Percentiles rank a stretch among this genome's conserved stretches.
phyloP scores from a whole-genome alignment of 495 filamentous ascomycete genomes.

The Mycothermus thermophilus region DNA sequence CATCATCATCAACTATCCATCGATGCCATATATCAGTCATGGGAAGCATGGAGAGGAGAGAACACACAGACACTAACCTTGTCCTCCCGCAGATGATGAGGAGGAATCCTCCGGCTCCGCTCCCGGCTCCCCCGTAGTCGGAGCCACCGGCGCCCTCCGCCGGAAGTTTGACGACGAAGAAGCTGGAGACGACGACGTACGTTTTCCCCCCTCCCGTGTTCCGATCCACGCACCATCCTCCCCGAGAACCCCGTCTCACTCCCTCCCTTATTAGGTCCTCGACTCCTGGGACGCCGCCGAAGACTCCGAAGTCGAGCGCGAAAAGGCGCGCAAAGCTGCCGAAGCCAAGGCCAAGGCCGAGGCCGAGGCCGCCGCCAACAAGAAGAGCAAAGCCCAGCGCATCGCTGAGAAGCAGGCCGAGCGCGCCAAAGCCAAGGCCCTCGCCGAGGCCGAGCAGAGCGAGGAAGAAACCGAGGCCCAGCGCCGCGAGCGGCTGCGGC shows the following conservation, averaged over 20 bases:
- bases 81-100: conserved; percentile 32
- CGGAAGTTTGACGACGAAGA: conserved; percentile 89
- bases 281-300: conserved; percentile 97
- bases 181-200: conserved; percentile 69
- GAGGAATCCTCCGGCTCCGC: conserved; percentile 50
- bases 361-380: conserved; percentile 78
- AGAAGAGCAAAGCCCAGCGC: conserved; percentile 80
- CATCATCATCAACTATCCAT: too few relatives aligned
- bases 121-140: conserved; percentile 44
- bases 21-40: too few relatives aligned
- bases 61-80: conserved; percentile 23
- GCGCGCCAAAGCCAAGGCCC: conserved; percentile 27
- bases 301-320: conserved; percentile 91
- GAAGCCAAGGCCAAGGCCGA: conserved; percentile 82
- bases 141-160: conserved; percentile 32
- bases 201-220: conserved; percentile 8
- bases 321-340: conserved; percentile 77
- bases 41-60: too few relatives aligned
- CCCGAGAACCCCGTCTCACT: conserved; percentile 5
- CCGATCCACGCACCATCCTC: background rate
- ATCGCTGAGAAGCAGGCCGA: conserved; percentile 60
- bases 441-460: conserved; percentile 41
- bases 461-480: conserved; percentile 59
- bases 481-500: conserved; percentile 55
- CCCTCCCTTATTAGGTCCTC: conserved; percentile 47